Conservation (phyloP, 2,329 filamentous ascomycete species). For the Alternaria arbusti region DNA sequence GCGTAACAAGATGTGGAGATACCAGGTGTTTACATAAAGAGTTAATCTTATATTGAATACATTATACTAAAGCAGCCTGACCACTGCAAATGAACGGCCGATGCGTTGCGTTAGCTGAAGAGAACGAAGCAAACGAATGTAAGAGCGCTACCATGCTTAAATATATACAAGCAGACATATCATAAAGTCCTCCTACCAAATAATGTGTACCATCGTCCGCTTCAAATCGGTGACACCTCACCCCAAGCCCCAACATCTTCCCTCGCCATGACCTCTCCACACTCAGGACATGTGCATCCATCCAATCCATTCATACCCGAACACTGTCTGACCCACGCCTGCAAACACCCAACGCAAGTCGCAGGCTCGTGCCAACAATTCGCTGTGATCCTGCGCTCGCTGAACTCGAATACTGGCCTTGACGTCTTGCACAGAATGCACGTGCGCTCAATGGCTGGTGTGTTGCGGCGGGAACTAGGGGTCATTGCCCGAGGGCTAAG, state of each 20-base stretch:
- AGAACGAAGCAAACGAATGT: constrained; percentile 3
- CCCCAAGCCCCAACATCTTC: constrained; percentile 36
- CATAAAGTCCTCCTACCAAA: background rate
- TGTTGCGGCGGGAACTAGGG: constrained; percentile 21
- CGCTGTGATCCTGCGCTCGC: constrained; percentile 25
- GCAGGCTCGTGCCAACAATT: constrained; percentile 40
- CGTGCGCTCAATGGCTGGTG: constrained; percentile 25
- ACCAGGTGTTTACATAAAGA: accelerated
- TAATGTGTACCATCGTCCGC: background rate
- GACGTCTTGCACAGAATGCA: constrained; percentile 38
- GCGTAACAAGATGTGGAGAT: background rate
- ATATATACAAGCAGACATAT: background rate
- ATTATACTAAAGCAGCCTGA: background rate
- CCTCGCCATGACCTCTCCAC: constrained; percentile 30
- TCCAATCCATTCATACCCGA: constrained; percentile 24
- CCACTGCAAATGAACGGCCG: background rate
- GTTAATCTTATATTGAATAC: background rate
- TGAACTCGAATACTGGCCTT: constrained; percentile 28
- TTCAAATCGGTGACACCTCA: constrained; percentile 11
- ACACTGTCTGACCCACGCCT: constrained; percentile 32
- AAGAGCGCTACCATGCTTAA: background rate
- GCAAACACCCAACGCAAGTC: constrained; percentile 36
- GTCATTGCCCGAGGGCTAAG: constrained; percentile 12
- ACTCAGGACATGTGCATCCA: constrained; percentile 39
- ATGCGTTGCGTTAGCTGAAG: background rate